Conservation (phyloP, 352 stramenopile genomes). For the Phytophthora melonis region DNA sequence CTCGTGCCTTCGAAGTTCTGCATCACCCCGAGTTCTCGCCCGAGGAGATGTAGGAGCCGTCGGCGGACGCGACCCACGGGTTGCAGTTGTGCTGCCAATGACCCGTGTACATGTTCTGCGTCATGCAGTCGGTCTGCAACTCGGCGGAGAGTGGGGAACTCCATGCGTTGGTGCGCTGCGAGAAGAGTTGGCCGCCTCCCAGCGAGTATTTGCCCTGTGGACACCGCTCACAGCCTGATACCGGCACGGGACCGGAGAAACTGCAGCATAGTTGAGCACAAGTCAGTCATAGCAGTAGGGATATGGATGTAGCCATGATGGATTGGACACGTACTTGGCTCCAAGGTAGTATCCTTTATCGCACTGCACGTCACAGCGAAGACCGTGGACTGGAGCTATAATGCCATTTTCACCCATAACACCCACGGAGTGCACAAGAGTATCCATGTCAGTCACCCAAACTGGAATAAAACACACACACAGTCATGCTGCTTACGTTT, state of each 20-base stretch:
- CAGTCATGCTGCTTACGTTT: slow-evolving; percentile 50
- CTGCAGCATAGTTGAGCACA: slow-evolving; percentile 37
- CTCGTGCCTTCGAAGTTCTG: slow-evolving; percentile 67
- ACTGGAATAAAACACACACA: neutral
- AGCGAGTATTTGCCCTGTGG: slow-evolving; percentile 80
- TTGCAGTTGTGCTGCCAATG: slow-evolving; percentile 83
- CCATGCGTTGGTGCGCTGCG: slow-evolving; percentile 75
- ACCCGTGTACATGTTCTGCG: slow-evolving; percentile 79
- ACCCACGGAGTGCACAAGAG: neutral
- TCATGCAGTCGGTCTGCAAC: slow-evolving; percentile 77
- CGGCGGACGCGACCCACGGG: slow-evolving; percentile 63
- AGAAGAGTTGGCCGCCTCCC: slow-evolving; percentile 79
- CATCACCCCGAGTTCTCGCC: slow-evolving; percentile 77
- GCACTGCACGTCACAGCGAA: slow-evolving; percentile 80
- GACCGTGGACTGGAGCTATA: slow-evolving; percentile 68
- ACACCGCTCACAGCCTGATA: slow-evolving; percentile 81
- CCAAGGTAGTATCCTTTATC: slow-evolving; percentile 77
- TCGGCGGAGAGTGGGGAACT: slow-evolving; percentile 63
- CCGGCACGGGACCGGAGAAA: slow-evolving; percentile 61
- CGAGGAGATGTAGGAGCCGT: slow-evolving; percentile 72
- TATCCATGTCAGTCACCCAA: neutral
- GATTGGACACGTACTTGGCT: slow-evolving; percentile 63
- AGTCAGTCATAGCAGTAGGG: neutral
- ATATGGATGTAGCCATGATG: neutral
- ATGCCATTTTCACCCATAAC: neutral